Evolutionary conservation across 352 stramenopile species (phyloP), one percentile per base, ranked within the genome.

Genomic region (Aphanomyces astaci): DNA sequence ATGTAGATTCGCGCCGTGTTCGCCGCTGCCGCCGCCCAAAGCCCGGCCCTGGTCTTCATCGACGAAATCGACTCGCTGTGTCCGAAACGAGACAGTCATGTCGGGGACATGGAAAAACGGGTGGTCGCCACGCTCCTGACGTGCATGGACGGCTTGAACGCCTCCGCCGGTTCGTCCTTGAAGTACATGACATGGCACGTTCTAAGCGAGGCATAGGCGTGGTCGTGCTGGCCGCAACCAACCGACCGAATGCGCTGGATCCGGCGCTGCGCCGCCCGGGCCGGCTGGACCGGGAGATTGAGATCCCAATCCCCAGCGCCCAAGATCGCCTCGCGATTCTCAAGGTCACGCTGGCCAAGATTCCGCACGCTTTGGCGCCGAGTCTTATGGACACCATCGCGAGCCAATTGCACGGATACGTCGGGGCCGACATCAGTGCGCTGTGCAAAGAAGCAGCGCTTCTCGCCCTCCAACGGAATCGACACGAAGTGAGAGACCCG

Each of bases 211-310:
- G n/a, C n/a, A 57, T 72, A 59, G 22, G 25, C 63, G 81, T 94
- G 9, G 81, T 95, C 11, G 80, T 95, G 13, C 63, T 93, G 22
- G 87, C 75, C 10, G 84, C 86, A 31, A 96, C 86, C 4, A 95
- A 94, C 64, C 81, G 92, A 56, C 87, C 92, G n/a, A 87, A 97
- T 48, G 82, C 88, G 19, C 71, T 98, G 9, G 96, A 99, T 55
- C 84, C 93, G 13, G 94, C 95, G 1, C 80, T 99, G 4, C 81
- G 96, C 30, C 87, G 96, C 31, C 96, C 96, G 30, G 97, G 97
- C 9, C 86, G 97, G 27, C 98, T 99, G 65, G 96, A 99, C 72
- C 84, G 92, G 22, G 96, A 99, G 77, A 82, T 99, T 10, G 92
- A 98, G 76, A 98, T 99, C 71, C 84, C 87, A 7, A 95, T 98